A percentile compares a stretch with the other conserved stretches of the same genome.
These are phyloP conservation scores for Parascedosporium putredinis DNA, from an alignment of 2,329 filamentous ascomycete genomes.

Conservation along the genomic window DNA sequence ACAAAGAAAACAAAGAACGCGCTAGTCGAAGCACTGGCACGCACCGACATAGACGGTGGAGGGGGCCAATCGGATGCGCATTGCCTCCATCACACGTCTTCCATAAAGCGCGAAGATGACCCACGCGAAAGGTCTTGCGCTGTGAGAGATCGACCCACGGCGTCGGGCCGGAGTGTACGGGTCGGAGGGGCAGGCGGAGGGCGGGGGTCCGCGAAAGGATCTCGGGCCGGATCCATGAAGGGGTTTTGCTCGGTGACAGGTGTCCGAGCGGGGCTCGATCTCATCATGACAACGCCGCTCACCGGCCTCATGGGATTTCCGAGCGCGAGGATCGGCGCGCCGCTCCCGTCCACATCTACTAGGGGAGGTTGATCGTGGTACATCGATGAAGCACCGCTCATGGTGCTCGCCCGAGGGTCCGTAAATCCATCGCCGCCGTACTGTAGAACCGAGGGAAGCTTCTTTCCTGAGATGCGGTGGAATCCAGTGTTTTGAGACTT, in stretches of 20 bases:
- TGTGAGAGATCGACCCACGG: constrained; percentile 26
- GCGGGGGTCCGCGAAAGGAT: constrained; percentile 18
- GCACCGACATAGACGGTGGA: background rate
- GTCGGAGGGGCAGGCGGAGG: constrained; percentile 12
- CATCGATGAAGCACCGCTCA: constrained; percentile 23
- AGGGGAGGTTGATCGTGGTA: constrained; percentile 10
- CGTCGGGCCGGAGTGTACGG: constrained; percentile 19
- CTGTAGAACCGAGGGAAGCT: constrained; percentile 52
- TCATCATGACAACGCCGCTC: constrained; percentile 49
- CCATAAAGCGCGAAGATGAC: constrained; percentile 28
- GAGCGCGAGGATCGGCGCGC: constrained; percentile 34
- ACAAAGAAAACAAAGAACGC: no score
- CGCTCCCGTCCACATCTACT: constrained; percentile 24
- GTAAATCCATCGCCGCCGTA: constrained; percentile 54
- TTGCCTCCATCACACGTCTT: constrained; percentile 23
- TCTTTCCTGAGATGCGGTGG: constrained; percentile 54
- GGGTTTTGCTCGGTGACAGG: constrained; percentile 47
- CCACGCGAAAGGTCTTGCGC: constrained; percentile 23
- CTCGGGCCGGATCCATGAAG: constrained; percentile 25
- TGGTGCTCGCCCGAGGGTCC: constrained; percentile 32
- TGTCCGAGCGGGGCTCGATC: constrained; percentile 55
- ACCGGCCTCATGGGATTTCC: constrained; percentile 49
- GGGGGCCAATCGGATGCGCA: background rate
- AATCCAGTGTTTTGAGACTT: constrained; percentile 46
- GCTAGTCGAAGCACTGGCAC: no score